These are phyloP conservation scores for Psilocybe subaeruginosa DNA, from an alignment of 768 basidiomycete species.

Conservation along the genomic window DNA sequence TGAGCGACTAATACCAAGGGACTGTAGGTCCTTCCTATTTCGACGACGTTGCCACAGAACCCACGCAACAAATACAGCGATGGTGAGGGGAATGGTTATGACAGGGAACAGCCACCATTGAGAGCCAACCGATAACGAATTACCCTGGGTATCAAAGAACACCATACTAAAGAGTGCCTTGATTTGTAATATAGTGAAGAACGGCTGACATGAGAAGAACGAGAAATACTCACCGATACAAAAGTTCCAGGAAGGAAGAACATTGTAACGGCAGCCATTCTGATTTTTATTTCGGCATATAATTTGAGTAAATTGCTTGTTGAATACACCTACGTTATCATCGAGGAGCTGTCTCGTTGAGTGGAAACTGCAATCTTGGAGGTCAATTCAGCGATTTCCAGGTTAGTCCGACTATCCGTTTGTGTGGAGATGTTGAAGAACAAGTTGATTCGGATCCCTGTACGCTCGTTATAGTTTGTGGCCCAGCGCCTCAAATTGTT, in stretches of 20 bases:
- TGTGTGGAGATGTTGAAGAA: conserved; percentile 24
- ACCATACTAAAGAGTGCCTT: conserved; percentile 29
- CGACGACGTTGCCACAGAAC: conserved; percentile 14
- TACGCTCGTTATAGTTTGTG: conserved; percentile 21
- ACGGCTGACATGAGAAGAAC: background rate
- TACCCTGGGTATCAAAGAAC: conserved; percentile 19
- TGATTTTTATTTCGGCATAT: background rate
- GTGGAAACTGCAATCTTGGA: conserved; percentile 22
- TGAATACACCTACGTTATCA: conserved; percentile 25
- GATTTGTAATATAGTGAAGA: background rate
- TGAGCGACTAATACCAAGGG: background rate
- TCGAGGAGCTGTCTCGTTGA: conserved; percentile 27
- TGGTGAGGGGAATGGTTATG: conserved; percentile 25
- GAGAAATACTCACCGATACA: conserved; percentile 19
- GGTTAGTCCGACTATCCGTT: conserved; percentile 20
- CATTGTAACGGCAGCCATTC: conserved; percentile 30
- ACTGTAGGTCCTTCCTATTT: background rate
- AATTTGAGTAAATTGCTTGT: too few relatives aligned
- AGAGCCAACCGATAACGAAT: conserved; percentile 9
- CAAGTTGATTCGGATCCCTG: conserved; percentile 22
- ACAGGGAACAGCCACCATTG: conserved; percentile 24
- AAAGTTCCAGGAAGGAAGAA: conserved; percentile 31
- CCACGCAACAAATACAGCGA: conserved; percentile 21
- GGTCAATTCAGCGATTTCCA: conserved; percentile 20
- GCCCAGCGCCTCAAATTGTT: conserved; percentile 16